Conservation (phyloP, 1,139 yeast genomes). For the Candida mesenterica region DNA sequence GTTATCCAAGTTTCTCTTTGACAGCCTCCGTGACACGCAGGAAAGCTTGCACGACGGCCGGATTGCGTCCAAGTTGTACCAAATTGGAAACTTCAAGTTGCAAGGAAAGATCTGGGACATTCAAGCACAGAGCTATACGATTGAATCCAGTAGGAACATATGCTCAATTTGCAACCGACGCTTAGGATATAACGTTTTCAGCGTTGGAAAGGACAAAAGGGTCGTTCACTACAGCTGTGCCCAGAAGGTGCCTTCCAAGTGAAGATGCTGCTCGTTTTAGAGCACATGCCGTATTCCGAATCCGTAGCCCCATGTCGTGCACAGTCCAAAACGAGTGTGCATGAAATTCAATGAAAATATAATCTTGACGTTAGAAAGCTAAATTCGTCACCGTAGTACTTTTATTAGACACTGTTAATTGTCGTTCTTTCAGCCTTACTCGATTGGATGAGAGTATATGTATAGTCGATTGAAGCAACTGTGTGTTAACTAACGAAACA, state of each 20-base stretch:
- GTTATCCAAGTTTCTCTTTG: conserved; percentile 44
- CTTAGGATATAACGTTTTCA: conserved; percentile 62
- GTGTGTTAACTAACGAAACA: too few species aligned
- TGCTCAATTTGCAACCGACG: conserved; percentile 63
- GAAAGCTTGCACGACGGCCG: conserved; percentile 27
- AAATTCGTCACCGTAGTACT: too few species aligned
- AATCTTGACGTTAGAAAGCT: neutral
- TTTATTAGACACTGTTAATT: too few species aligned
- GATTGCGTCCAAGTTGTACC: conserved; percentile 33
- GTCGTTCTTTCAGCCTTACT: too few species aligned
- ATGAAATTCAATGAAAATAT: conserved; percentile 2
- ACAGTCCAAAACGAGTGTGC: neutral
- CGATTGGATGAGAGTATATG: neutral
- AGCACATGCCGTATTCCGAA: too few species aligned
- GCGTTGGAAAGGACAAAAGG: conserved; percentile 49
- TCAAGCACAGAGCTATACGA: conserved; percentile 34
- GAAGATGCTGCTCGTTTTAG: conserved; percentile 1
- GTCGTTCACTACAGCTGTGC: conserved; percentile 73
- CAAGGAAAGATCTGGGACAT: conserved; percentile 36
- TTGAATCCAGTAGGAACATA: conserved; percentile 37
- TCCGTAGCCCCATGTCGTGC: conserved; percentile 4
- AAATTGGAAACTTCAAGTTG: conserved; percentile 35
- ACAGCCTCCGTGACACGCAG: conserved; percentile 40
- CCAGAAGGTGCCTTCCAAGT: conserved; percentile 1
- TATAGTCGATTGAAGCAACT: neutral